Evolutionary conservation across 2,329 filamentous ascomycete genomes (phyloP).

Genomic region (Didymella sp.): DNA sequence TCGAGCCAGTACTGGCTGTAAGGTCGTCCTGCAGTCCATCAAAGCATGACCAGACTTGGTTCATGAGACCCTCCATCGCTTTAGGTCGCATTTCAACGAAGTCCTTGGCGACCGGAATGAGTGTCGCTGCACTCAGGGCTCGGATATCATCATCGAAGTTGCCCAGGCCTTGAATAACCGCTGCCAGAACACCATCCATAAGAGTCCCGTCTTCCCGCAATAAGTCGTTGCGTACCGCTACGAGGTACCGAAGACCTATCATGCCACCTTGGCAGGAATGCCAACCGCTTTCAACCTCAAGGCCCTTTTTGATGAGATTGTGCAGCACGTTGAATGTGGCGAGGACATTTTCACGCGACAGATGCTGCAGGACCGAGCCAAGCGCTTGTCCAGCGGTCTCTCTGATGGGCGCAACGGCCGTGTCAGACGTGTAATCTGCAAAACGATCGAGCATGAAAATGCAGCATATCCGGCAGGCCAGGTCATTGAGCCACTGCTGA

Average conservation of each 20-base stretch:
- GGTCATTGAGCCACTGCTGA: slow-evolving; percentile 86
- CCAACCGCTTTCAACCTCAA: slow-evolving; percentile 72
- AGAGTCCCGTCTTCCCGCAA: slow-evolving; percentile 82
- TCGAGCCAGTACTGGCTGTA: slow-evolving; percentile 94
- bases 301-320: slow-evolving; percentile 85
- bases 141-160: slow-evolving; percentile 95
- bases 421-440: slow-evolving; percentile 97
- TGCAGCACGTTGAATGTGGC: slow-evolving; percentile 85
- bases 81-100: slow-evolving; percentile 84
- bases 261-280: slow-evolving; percentile 97
- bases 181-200: slow-evolving; percentile 89
- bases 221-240: slow-evolving; percentile 91
- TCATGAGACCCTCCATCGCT: slow-evolving; percentile 81
- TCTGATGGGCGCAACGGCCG: slow-evolving; percentile 92
- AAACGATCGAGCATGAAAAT: slow-evolving; percentile 98
- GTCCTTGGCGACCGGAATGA: slow-evolving; percentile 95
- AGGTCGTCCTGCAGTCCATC: slow-evolving; percentile 97
- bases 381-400: slow-evolving; percentile 95
- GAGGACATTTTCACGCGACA: slow-evolving; percentile 79
- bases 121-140: slow-evolving; percentile 94
- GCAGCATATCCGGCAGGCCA: slow-evolving; percentile 92
- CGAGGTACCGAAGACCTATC: slow-evolving; percentile 93
- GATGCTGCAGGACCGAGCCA: slow-evolving; percentile 84
- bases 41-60: slow-evolving; percentile 96
- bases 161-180: slow-evolving; percentile 92